These are phyloP conservation scores for Chaetomium tenue DNA, from an alignment of 495 filamentous ascomycete species.

Conservation along the genomic window DNA sequence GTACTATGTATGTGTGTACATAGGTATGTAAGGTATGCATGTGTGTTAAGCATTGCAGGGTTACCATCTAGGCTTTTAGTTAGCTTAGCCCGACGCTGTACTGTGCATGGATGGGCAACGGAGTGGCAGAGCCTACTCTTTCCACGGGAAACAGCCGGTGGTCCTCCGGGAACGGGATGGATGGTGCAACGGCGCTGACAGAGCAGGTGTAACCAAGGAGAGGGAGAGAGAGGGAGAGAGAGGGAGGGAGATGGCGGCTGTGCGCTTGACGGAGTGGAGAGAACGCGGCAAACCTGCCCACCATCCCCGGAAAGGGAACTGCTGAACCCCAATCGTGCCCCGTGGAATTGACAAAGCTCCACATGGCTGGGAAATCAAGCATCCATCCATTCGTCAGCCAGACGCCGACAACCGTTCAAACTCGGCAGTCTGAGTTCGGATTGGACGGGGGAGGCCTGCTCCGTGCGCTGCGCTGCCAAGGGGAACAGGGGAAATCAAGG, in stretches of 20 bases:
- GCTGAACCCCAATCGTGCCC: too few species aligned
- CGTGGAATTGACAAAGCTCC: not conserved
- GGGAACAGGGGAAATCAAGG: not conserved
- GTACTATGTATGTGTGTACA: too few species aligned
- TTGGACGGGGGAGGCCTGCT: not conserved
- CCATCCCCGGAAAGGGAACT: not conserved
- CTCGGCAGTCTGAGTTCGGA: conserved; percentile 7
- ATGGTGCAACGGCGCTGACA: not conserved
- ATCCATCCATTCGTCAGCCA: conserved; percentile 8
- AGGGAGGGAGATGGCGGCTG: not conserved
- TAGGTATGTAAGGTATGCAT: too few species aligned
- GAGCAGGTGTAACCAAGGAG: not conserved
- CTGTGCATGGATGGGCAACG: not conserved
- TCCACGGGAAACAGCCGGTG: not conserved
- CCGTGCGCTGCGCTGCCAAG: conserved; percentile 3
- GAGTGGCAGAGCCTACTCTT: not conserved
- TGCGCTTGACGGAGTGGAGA: conserved; percentile 5
- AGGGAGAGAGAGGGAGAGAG: not conserved
- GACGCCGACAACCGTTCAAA: conserved; percentile 7
- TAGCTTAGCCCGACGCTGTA: too few species aligned
- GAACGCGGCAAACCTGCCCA: not conserved
- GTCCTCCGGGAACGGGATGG: not conserved
- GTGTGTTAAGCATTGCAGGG: not conserved
- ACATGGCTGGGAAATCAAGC: not conserved
- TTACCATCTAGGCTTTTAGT: not conserved